These are phyloP conservation scores for Mycena vulgaris DNA, from an alignment of 768 basidiomycete species.

Conservation along the genomic window DNA sequence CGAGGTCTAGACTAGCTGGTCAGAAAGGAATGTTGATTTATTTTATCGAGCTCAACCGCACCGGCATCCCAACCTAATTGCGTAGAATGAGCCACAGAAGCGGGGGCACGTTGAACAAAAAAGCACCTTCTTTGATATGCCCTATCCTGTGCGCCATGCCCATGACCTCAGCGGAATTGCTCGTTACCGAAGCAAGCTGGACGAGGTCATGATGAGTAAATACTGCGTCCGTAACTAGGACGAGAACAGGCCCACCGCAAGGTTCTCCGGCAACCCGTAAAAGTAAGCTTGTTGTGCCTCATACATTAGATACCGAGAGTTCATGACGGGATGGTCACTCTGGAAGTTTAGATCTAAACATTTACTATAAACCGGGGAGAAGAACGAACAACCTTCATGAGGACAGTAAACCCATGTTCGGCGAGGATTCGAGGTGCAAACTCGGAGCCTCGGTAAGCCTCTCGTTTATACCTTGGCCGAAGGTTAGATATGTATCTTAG, in stretches of 20 bases:
- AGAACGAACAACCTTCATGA: slow-evolving; percentile 75
- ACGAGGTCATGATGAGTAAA: no score
- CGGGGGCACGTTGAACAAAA: no score
- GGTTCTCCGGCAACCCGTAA: slow-evolving; percentile 80
- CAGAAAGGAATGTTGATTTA: background rate
- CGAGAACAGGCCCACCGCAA: slow-evolving; percentile 57
- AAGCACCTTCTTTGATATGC: slow-evolving; percentile 75
- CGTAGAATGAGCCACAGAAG: background rate
- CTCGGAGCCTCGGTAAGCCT: slow-evolving; percentile 83
- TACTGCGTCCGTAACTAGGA: no score
- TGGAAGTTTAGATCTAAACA: no score
- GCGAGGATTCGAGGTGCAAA: slow-evolving; percentile 85
- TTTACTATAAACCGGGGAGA: background rate
- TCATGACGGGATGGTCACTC: slow-evolving; percentile 77
- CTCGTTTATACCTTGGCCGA: slow-evolving; percentile 76
- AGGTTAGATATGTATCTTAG: no score
- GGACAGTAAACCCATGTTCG: slow-evolving; percentile 74
- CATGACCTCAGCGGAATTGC: slow-evolving; percentile 77
- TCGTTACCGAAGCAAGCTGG: slow-evolving; percentile 70
- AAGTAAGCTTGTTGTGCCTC: slow-evolving; percentile 91
- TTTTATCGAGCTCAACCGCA: slow-evolving; percentile 41
- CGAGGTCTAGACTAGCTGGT: slow-evolving; percentile 66
- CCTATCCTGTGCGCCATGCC: slow-evolving; percentile 90
- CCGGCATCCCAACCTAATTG: slow-evolving; percentile 85
- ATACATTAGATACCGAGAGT: slow-evolving; percentile 83